These are phyloP conservation scores for Nannizziopsis barbatae DNA, from an alignment of 2,329 filamentous ascomycete genomes.

Conservation along the genomic window DNA sequence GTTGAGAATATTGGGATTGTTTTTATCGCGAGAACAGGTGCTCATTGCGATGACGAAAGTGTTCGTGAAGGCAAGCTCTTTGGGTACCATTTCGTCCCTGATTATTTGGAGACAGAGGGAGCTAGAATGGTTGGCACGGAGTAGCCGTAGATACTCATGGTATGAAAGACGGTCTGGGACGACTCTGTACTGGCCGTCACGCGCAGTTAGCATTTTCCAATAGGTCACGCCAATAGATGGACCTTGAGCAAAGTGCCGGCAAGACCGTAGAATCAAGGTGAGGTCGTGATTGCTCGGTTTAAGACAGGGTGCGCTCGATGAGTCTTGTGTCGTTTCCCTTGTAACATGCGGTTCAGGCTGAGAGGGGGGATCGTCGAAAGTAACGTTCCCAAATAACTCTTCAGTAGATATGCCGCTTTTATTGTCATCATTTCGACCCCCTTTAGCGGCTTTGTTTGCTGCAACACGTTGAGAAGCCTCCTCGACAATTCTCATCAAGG, in stretches of 20 bases:
- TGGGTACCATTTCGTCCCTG: constrained; percentile 38
- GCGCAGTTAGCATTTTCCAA: constrained; percentile 59
- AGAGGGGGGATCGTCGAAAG: constrained; percentile 10
- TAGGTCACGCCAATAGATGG: constrained; percentile 58
- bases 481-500: constrained; percentile 12
- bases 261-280: constrained; percentile 56
- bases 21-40: constrained; percentile 63
- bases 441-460: constrained; percentile 17
- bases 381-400: constrained; percentile 29
- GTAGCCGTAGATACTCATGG: constrained; percentile 54
- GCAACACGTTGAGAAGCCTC: neutral
- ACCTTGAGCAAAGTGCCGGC: constrained; percentile 43
- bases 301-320: constrained; percentile 27
- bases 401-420: constrained; percentile 1
- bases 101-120: constrained; percentile 51
- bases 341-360: neutral
- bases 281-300: constrained; percentile 48
- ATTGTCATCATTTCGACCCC: constrained; percentile 18
- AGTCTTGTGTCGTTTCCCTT: neutral
- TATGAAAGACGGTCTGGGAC: constrained; percentile 62
- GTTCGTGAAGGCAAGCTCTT: constrained; percentile 35
- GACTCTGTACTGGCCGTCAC: constrained; percentile 42
- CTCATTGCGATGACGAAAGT: constrained; percentile 64
- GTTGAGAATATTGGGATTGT: constrained; percentile 57
- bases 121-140: constrained; percentile 57